A percentile compares a stretch with the other conserved stretches of the same genome.
Conservation (phyloP, 169 alveolate genomes). For the Eimeria sp. region DNA sequence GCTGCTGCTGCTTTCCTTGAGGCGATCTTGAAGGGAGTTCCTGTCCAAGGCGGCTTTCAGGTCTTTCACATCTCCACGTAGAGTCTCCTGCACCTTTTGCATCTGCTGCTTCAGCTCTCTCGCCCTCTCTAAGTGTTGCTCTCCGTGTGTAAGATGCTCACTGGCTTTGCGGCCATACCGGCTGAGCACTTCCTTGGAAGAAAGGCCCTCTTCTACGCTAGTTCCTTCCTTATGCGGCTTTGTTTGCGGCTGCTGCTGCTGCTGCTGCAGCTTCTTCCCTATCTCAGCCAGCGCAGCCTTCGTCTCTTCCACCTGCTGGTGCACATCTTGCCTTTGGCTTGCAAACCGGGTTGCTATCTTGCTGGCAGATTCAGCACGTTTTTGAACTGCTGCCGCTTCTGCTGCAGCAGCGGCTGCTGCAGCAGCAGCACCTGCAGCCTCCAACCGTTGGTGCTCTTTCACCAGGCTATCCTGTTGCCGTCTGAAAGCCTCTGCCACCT, state of each 20-base stretch:
- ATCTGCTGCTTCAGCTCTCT: not conserved
- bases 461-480: not conserved
- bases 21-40: not conserved
- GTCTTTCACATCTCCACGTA: not conserved
- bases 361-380: not conserved
- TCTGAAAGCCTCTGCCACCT: not conserved
- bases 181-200: not conserved
- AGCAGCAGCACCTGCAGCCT: not conserved
- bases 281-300: not conserved
- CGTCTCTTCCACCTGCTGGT: constrained; percentile 16
- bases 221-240: too few relatives aligned
- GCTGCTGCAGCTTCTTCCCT: not conserved
- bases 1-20: constrained; percentile 7
- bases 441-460: not conserved
- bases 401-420: constrained; percentile 15
- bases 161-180: not conserved
- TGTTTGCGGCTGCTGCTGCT: not conserved
- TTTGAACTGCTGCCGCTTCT: not conserved
- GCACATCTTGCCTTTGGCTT: not conserved
- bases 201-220: not conserved
- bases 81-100: not conserved
- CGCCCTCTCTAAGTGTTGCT: not conserved
- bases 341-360: not conserved
- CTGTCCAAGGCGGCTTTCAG: not conserved
- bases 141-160: not conserved